Evolutionary conservation across 2,329 filamentous ascomycete species (phyloP), one percentile per base, ranked within the genome.

Genomic region (Didymella arachidicola): DNA sequence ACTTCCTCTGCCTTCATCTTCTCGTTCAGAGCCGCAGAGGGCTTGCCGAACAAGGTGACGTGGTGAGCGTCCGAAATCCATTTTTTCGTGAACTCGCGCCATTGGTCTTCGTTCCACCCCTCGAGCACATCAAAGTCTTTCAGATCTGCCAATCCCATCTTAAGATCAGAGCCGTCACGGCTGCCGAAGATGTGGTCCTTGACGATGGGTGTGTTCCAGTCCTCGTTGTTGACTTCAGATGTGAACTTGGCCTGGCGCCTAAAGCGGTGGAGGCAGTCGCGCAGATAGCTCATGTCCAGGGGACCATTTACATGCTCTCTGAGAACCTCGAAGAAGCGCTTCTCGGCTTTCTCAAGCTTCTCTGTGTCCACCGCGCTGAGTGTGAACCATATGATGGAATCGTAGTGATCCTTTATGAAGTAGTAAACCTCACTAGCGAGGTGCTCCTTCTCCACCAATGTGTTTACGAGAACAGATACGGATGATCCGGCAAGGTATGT

Each of bases 401-500:
- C 89, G 2, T 93, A 92, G 47, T 93, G 87, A 26, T 87, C 85
- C 63, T 97, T 93, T 68, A 87, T 89, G 76, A 86, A 89, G 75
- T 90, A 93, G 47, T 88, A 88, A 11, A 98, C 88, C 7, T 89
- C 91, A 77, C 93, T 97, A 3, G 93, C 91, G 44, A 98, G 85
- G 66, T 96, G 91, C 77, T 98, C 94, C 68, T 89, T 92, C 73
- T 99, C 95, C 2, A 99, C 95, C 60, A 99, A 84, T 18, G 88
- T 85, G 66, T 98, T 98, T 72, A 98, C 94, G 6, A 99, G 81
- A 1, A 99, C 83, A 0, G 94, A 94, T 2, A 96, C 92, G 0
- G 96, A 96, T 0, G 95, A 98, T 6, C 93, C 95, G 62, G 92
- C 92, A 18, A 99, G 86, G 71, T 98, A 99, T 2, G 89, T 88